phyloP scores from a whole-genome alignment of 2,329 filamentous ascomycete genomes.

The Neonectria sp. region DNA sequence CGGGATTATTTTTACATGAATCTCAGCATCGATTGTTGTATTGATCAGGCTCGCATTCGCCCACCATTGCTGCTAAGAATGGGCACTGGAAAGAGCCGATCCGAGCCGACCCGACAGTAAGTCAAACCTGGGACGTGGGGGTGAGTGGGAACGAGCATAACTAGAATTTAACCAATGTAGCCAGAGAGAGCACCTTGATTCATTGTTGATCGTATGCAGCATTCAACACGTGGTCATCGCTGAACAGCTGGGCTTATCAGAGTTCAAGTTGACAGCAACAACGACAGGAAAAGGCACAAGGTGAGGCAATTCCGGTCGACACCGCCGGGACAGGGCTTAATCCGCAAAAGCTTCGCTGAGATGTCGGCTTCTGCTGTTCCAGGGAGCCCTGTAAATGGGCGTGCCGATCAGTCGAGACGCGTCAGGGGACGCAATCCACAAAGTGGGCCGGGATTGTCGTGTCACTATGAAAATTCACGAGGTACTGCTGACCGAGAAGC shows the following conservation, averaged over 20 bases:
- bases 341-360: neutral
- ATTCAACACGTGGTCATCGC: neutral
- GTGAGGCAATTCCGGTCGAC: neutral
- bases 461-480: neutral
- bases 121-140: too few species aligned
- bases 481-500: neutral
- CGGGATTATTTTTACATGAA: conserved; percentile 65
- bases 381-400: neutral
- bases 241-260: neutral
- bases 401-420: neutral
- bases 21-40: neutral
- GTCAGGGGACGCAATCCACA: neutral
- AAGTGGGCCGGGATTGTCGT: neutral
- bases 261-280: neutral
- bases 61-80: neutral
- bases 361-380: neutral
- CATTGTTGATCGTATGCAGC: too few species aligned
- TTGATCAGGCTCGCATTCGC: neutral
- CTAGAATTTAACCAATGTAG: too few species aligned
- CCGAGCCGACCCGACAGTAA: neutral
- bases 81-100: neutral
- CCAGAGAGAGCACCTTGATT: too few species aligned
- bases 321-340: neutral
- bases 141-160: too few species aligned
- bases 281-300: neutral